These are phyloP conservation scores for Rhododendron ovatum DNA, from an alignment of 148 eudicot species.

Conservation along the genomic window DNA sequence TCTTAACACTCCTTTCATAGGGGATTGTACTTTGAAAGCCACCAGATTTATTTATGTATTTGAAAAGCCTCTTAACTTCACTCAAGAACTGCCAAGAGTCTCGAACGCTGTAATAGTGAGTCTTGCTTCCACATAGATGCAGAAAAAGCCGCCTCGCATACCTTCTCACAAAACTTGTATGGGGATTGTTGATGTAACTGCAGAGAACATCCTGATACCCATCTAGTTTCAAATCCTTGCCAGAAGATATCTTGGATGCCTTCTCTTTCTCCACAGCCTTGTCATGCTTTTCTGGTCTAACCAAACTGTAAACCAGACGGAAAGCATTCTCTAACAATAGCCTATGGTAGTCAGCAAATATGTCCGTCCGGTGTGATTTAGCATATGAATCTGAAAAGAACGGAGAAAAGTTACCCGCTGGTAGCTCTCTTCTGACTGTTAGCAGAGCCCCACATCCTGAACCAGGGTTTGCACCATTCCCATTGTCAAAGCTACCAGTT, in stretches of 20 bases:
- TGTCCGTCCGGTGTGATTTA: conserved; percentile 75
- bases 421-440: conserved; percentile 89
- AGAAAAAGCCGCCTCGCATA: conserved; percentile 94
- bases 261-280: conserved; percentile 85
- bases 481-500: conserved; percentile 45
- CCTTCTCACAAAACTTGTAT: conserved; percentile 84
- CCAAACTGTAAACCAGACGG: conserved; percentile 84
- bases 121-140: conserved; percentile 97
- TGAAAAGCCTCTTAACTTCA: conserved; percentile 87
- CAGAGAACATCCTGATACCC: conserved; percentile 99
- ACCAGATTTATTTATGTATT: conserved; percentile 79
- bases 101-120: conserved; percentile 94
- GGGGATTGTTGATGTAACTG: conserved; percentile 90
- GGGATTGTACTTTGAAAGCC: conserved; percentile 77
- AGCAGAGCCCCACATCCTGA: conserved; percentile 92
- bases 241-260: conserved; percentile 55
- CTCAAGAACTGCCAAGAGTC: conserved; percentile 94
- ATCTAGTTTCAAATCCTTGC: conserved; percentile 89
- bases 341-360: conserved; percentile 94
- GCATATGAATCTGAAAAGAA: conserved; percentile 98
- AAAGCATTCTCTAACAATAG: conserved; percentile 88
- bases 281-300: conserved; percentile 98
- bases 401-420: conserved; percentile 97
- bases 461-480: conserved; percentile 58
- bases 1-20: conserved; percentile 95